phyloP scores from a whole-genome alignment of 306 rosid genomes.

The Delonix regia region DNA sequence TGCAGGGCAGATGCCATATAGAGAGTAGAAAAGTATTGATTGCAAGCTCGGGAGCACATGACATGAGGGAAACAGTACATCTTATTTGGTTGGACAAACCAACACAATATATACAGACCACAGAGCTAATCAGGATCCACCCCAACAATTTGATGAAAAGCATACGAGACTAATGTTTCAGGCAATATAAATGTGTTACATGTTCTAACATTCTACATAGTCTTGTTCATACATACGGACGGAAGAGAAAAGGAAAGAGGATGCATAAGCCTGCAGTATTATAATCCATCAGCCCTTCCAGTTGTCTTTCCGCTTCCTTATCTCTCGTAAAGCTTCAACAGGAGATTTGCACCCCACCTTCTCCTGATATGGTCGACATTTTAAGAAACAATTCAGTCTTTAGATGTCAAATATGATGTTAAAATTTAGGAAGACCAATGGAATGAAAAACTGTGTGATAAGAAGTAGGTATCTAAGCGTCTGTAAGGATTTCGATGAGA shows the following conservation, averaged over 20 bases:
- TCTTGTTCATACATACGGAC: constrained; percentile 13
- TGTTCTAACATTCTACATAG: constrained; percentile 18
- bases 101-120: constrained; percentile 18
- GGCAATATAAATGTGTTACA: constrained; percentile 19
- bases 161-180: constrained; percentile 26
- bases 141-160: constrained; percentile 24
- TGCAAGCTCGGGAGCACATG: constrained; percentile 23
- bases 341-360: constrained; percentile 61
- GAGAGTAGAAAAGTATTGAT: constrained; percentile 23
- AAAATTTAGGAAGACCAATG: neutral
- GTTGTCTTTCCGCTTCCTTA: constrained; percentile 68
- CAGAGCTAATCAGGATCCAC: constrained; percentile 23
- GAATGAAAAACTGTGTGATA: constrained; percentile 2
- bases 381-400: constrained; percentile 10
- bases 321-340: constrained; percentile 67
- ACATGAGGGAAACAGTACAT: constrained; percentile 36
- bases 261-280: constrained; percentile 1
- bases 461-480: constrained; percentile 5
- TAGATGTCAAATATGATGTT: neutral
- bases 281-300: constrained; percentile 64
- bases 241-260: constrained; percentile 1
- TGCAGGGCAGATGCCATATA: neutral
- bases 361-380: constrained; percentile 49
- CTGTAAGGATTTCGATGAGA: constrained; percentile 8
- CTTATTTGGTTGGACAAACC: constrained; percentile 37